phyloP scores from a whole-genome alignment of 139 green algal species.

The Pleodorina starrii region DNA sequence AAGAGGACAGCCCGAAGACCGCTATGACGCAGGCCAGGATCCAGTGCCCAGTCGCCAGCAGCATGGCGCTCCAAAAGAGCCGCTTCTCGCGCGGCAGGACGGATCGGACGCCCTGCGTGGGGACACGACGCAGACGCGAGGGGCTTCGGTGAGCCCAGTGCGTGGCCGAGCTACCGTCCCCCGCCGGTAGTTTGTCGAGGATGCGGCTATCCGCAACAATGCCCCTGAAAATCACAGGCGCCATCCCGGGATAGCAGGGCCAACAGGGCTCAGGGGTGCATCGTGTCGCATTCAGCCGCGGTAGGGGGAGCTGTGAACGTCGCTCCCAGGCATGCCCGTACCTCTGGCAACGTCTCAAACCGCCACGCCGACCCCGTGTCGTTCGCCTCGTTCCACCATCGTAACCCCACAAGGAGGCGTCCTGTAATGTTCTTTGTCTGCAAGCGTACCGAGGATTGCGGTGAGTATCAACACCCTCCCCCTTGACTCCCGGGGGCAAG shows the following conservation, averaged over 20 bases:
- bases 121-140: too few relatives aligned
- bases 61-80: conserved; percentile 84
- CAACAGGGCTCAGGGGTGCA: too few relatives aligned
- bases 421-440: conserved; percentile 93
- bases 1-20: conserved; percentile 59
- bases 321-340: conserved; percentile 20
- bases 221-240: too few relatives aligned
- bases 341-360: conserved; percentile 91
- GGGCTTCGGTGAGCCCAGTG: too few relatives aligned
- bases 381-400: conserved; percentile 98
- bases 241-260: too few relatives aligned
- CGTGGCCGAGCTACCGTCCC: too few relatives aligned
- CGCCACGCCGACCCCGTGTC: conserved; percentile 94
- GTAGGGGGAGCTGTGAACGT: too few relatives aligned
- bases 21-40: conserved; percentile 27
- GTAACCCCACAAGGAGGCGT: conserved; percentile 91
- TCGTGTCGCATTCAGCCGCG: too few relatives aligned
- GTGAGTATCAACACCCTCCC: too few relatives aligned
- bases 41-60: conserved; percentile 55
- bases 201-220: too few relatives aligned
- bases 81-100: conserved; percentile 82
- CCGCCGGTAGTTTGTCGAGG: too few relatives aligned
- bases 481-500: background rate
- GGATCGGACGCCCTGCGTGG: conserved; percentile 72
- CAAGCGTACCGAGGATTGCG: too few relatives aligned